phyloP scores from a whole-genome alignment of 2,329 filamentous ascomycete genomes.

The Penicillium frequentans region DNA sequence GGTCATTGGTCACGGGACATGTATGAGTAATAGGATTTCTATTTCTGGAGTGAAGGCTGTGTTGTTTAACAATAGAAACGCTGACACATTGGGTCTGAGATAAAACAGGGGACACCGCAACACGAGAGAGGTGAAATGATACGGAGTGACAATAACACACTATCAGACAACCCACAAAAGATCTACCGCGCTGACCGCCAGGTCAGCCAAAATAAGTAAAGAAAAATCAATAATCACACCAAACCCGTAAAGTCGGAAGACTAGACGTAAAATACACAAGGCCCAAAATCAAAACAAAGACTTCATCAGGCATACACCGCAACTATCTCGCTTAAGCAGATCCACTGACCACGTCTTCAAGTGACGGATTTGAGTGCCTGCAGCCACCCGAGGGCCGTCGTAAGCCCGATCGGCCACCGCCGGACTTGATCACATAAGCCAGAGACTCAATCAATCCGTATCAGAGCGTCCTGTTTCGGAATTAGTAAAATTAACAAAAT shows the following conservation, averaged over 20 bases:
- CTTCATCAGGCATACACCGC: conserved; percentile 17
- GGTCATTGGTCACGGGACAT: background rate
- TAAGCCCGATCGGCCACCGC: conserved; percentile 6
- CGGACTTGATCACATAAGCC: background rate
- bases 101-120: background rate
- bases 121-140: background rate
- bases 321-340: conserved; percentile 18
- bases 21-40: background rate
- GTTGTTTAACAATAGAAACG: background rate
- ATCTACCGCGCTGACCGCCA: conserved; percentile 4
- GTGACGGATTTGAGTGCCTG: conserved; percentile 9
- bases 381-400: conserved; percentile 50
- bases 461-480: background rate
- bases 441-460: background rate
- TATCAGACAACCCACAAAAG: background rate
- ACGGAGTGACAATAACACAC: background rate
- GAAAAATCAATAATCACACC: conserved; percentile 2
- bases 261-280: background rate
- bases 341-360: conserved; percentile 18
- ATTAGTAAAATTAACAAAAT: background rate
- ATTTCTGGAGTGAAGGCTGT: background rate
- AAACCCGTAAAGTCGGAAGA: background rate
- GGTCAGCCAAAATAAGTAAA: background rate
- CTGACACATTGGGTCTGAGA: background rate
- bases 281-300: background rate